Evolutionary conservation across 2,329 filamentous ascomycete genomes (phyloP), one percentile per base, ranked within the genome.

Genomic region (Penicillium carneum): DNA sequence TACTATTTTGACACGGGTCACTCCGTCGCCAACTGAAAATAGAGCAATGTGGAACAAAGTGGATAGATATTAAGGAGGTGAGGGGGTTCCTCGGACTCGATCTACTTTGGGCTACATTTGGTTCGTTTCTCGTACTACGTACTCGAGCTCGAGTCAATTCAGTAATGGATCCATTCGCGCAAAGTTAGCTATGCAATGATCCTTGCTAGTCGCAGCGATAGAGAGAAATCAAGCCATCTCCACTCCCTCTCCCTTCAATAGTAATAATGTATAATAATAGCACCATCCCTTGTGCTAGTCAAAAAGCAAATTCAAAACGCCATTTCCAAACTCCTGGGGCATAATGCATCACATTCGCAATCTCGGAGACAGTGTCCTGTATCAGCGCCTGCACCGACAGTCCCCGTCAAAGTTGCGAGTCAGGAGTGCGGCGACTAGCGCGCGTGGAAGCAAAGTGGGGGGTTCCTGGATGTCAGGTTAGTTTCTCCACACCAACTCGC

Each of bases 391-490:
- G 66, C 66, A 60, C 66, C 50, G 41, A 57, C 36, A 18, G 43
- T 60, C 39, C 33, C 50, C 20, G 18, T 45, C 34, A 23, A 20
- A 39, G 16, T 39, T 23, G 29, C 46, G 12, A 50, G 42, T 57
- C 4, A 29, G 33, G 1, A 20, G 38, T 43, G 10, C 23, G 10
- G 20, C 39, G 20, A 47, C 64, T 74, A 79, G 55, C 77, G 76
- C 45, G 77, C 74, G 66, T 79, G 77, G 67, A 79, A 79, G 69
- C 78, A 80, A 29, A 80, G 76, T 38, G 78, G 78, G 42, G 77
- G 78, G 46, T 76, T 74, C 54, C 77, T 79, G 29, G 16, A 31
- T 29, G 12, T 18, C 20, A 56, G 20, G 55, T 67, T 57, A 63
- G 59, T 48, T n/a, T 49, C 10, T 68, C 18, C n/a, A 59, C 31